Percentiles rank a stretch among this genome's conserved stretches.
Evolutionary conservation across 371 early-diverging fungal species (phyloP).

Genomic region (Saksenaea oblongispora): DNA sequence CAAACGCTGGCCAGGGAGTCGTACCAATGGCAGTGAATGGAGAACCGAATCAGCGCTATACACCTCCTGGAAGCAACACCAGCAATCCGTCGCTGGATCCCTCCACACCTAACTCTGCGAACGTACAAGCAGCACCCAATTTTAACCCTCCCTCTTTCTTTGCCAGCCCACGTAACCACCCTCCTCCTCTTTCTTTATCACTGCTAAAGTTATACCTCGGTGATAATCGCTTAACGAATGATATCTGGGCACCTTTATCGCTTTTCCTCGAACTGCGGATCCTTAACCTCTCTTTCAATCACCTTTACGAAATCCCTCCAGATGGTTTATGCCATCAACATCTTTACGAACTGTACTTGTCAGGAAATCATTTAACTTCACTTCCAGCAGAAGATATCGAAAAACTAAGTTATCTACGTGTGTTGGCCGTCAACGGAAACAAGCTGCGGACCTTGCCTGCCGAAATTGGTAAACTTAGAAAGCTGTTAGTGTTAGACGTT

Average conservation of each 20-base stretch:
- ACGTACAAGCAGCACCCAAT: constrained; percentile 35
- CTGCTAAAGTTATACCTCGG: constrained; percentile 71
- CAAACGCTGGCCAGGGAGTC: constrained; percentile 33
- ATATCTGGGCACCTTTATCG: constrained; percentile 73
- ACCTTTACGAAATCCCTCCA: constrained; percentile 77
- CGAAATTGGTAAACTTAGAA: constrained; percentile 82
- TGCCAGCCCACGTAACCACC: constrained; percentile 55
- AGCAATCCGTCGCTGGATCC: not conserved
- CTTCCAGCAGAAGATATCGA: constrained; percentile 89
- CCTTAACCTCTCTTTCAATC: constrained; percentile 85
- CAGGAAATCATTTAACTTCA: constrained; percentile 84
- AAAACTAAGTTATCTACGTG: constrained; percentile 63
- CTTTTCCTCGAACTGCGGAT: constrained; percentile 72
- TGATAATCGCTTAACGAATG: constrained; percentile 86
- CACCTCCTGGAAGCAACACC: not conserved
- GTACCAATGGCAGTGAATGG: constrained; percentile 14
- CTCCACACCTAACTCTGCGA: not conserved
- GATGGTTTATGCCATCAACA: constrained; percentile 54
- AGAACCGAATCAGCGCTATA: not conserved
- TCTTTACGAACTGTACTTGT: constrained; percentile 77
- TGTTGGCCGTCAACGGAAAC: constrained; percentile 88
- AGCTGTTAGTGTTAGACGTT: constrained; percentile 80
- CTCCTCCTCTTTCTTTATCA: constrained; percentile 65
- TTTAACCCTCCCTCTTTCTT: constrained; percentile 57
- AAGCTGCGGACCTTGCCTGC: constrained; percentile 90